Evolutionary conservation across 768 basidiomycete species (phyloP).

Genomic region (Auricularia heimuer): DNA sequence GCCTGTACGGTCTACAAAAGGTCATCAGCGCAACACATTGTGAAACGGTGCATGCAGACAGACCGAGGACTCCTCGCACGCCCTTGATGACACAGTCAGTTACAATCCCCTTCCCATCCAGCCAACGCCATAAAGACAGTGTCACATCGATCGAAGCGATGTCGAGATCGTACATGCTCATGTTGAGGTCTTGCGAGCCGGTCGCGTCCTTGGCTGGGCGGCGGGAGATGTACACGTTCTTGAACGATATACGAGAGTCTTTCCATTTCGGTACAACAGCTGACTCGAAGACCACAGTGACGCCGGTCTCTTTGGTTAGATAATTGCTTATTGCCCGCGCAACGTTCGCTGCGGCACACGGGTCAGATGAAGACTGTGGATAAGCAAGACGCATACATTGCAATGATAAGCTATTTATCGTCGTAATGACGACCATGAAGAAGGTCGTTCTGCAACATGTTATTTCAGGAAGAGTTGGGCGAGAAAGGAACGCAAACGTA

Average conservation of each 20-base stretch:
- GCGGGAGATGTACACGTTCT: slow-evolving; percentile 90
- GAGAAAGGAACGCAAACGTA: slow-evolving; percentile 30
- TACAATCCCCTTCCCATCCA: slow-evolving; percentile 90
- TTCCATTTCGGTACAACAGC: slow-evolving; percentile 98
- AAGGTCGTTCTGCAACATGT: slow-evolving; percentile 68
- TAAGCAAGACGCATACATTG: slow-evolving; percentile 43
- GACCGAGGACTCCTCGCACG: slow-evolving; percentile 87
- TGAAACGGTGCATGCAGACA: slow-evolving; percentile 15
- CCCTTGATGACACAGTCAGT: slow-evolving; percentile 88
- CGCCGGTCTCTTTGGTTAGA: slow-evolving; percentile 85
- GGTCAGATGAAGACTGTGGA: slow-evolving; percentile 3
- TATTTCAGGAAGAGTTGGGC: slow-evolving; percentile 6
- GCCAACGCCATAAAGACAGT: slow-evolving; percentile 81
- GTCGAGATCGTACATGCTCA: slow-evolving; percentile 86
- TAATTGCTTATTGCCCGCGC: slow-evolving; percentile 87
- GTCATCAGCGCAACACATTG: not conserved
- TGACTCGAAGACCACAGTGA: slow-evolving; percentile 92
- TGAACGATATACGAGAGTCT: slow-evolving; percentile 90
- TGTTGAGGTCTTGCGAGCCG: slow-evolving; percentile 32
- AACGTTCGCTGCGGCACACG: slow-evolving; percentile 50
- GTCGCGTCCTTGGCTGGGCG: slow-evolving; percentile 36
- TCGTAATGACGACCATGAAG: slow-evolving; percentile 86
- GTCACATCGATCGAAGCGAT: slow-evolving; percentile 95
- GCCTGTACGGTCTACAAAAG: slow-evolving; percentile 63
- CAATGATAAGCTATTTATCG: slow-evolving; percentile 74